Evolutionary conservation across 129 eudicot genomes (phyloP).

Genomic region (Arctium lappa): DNA sequence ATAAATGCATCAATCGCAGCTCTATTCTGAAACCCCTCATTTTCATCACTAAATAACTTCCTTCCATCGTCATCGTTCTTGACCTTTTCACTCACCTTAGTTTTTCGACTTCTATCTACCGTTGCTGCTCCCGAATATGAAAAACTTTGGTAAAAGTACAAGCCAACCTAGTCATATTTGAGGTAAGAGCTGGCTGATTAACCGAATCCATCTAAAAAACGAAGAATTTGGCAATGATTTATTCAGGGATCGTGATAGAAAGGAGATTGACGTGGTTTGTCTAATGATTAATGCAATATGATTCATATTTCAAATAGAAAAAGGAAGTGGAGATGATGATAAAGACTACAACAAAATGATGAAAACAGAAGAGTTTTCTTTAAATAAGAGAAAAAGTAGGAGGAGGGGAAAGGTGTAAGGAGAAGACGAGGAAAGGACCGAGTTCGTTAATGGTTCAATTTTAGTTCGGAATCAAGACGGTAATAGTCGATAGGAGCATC

Average conservation of each 20-base stretch:
- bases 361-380: constrained; percentile 16
- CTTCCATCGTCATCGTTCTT: constrained; percentile 17
- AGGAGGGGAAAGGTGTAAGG: no score
- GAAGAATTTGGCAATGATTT: constrained; percentile 9
- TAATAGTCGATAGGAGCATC: no score
- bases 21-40: constrained; percentile 28
- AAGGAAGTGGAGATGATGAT: constrained; percentile 26
- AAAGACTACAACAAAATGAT: constrained; percentile 27
- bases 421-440: no score
- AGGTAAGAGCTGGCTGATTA: constrained; percentile 33
- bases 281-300: constrained; percentile 7
- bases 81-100: constrained; percentile 22
- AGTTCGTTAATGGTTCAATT: no score
- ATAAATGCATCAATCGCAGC: constrained; percentile 58
- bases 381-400: constrained; percentile 42
- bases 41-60: constrained; percentile 29
- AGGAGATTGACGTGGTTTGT: constrained; percentile 4
- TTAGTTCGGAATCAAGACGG: no score
- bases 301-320: constrained; percentile 8
- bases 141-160: constrained; percentile 71
- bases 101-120: constrained; percentile 27
- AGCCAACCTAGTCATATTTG: constrained; percentile 52
- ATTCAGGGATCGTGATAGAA: not conserved
- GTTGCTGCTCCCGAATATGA: constrained; percentile 41
- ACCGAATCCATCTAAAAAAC: constrained; percentile 68